Base-by-base conservation (phyloP, 768 basidiomycete genomes). In the Agaricus bisporus region DNA sequence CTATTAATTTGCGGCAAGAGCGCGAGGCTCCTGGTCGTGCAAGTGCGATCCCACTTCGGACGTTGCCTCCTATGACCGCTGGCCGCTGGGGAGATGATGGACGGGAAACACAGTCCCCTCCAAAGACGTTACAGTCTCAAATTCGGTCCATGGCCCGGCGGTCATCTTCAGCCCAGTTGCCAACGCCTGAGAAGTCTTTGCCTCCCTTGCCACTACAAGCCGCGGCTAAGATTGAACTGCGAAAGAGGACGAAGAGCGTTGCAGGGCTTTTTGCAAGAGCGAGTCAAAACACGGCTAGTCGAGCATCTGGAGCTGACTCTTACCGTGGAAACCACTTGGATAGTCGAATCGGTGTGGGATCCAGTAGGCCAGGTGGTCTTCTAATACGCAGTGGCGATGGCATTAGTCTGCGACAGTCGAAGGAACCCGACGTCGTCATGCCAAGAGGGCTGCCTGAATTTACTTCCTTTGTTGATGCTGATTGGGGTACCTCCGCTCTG, bases 361-460 rank as follows among this genome's bases (percentile, higher is more conserved):
- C 41, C 18, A 48, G 48, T 20, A 44, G 26, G 22, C 36, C 41
- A 11, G 50, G 49, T 15, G 48, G 51, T 10, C 35, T 42, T 17
- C 35, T 56, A 37, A 20, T 39, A 25, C 51, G 47, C 49, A 44
- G 54, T n/a, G 44, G 44, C 32, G 44, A 56, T 26, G 58, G 53
- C 49, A 42, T 36, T 18, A 55, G 45, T 20, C 47, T 59, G 32
- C 49, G 49, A 41, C 52, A 45, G 9, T 49, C 41, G 35, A 51
- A 38, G 28, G 15, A n/a, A 6, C 44, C 47, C n/a, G 29, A 55
- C 20, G 41, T 36, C 42, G 39, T 22, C 7, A 48, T 43, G 53
- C 29, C 46, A 36, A 29, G 39, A 17, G 29, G 41, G 39, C 15
- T 43, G 12, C 41, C 53, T 25, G 53, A 42, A 25, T 28, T 48